A percentile compares a stretch with the other conserved stretches of the same genome.
These are phyloP conservation scores for Gymnopilus junonius DNA, from an alignment of 768 basidiomycete species.

Conservation along the genomic window DNA sequence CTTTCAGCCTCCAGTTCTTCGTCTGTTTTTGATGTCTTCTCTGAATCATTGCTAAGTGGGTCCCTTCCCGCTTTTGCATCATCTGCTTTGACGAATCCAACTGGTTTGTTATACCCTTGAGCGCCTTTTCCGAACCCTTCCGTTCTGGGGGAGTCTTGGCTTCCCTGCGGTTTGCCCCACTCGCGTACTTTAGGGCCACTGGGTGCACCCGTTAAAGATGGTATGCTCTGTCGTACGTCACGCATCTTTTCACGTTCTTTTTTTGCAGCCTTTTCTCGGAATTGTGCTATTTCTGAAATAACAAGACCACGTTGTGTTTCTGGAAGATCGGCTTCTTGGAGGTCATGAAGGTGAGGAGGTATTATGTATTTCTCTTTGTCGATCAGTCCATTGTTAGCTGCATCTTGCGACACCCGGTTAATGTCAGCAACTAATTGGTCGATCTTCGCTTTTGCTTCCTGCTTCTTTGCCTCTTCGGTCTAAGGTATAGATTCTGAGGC, in stretches of 20 bases:
- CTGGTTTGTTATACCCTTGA: conserved; percentile 80
- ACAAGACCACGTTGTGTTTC: conserved; percentile 93
- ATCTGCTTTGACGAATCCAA: conserved; percentile 81
- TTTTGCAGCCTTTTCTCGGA: conserved; percentile 93
- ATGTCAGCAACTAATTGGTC: conserved; percentile 72
- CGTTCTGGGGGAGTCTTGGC: conserved; percentile 38
- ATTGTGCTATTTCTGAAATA: conserved; percentile 95
- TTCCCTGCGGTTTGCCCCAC: conserved; percentile 72
- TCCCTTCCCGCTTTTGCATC: conserved; percentile 40
- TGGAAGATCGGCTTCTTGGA: conserved; percentile 95
- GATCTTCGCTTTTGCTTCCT: conserved; percentile 67
- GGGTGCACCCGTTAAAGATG: conserved; percentile 50
- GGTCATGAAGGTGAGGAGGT: conserved; percentile 94
- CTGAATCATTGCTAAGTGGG: conserved; percentile 34
- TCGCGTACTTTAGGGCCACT: conserved; percentile 80
- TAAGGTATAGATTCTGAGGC: conserved; percentile 31
- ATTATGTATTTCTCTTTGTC: conserved; percentile 90
- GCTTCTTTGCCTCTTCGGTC: conserved; percentile 71
- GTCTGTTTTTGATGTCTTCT: conserved; percentile 68
- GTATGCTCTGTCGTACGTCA: conserved; percentile 68
- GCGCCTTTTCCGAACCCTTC: conserved; percentile 67
- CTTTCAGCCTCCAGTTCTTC: conserved; percentile 87
- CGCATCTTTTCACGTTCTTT: conserved; percentile 87
- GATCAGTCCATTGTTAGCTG: conserved; percentile 71
- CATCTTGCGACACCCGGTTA: conserved; percentile 72